Evolutionary conservation across 352 stramenopile species (phyloP).

Genomic region (Globisporangium recalcitrans): DNA sequence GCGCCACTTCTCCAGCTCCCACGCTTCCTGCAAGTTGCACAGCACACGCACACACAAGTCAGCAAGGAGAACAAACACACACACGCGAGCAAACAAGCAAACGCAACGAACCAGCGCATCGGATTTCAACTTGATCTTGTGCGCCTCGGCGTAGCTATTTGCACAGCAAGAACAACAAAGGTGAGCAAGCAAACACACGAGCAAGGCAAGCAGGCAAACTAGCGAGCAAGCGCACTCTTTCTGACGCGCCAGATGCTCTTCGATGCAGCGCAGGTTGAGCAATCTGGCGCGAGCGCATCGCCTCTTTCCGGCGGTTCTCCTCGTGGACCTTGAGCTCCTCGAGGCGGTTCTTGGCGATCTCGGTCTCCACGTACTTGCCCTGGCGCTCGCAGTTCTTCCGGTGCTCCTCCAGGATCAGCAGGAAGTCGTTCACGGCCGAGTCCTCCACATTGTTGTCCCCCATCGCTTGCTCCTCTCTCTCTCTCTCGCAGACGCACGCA

Average conservation of each 20-base stretch:
- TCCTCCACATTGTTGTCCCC: conserved; percentile 64
- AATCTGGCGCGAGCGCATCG: conserved; percentile 96
- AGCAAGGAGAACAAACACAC: not conserved
- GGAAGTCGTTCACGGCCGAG: conserved; percentile 81
- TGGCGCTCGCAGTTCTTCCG: conserved; percentile 96
- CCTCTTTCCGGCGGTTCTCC: conserved; percentile 92
- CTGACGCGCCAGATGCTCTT: conserved; percentile 89
- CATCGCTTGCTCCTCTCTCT: not conserved
- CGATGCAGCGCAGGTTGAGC: conserved; percentile 90
- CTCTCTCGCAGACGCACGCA: not conserved
- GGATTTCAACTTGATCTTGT: conserved; percentile 96
- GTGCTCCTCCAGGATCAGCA: conserved; percentile 92
- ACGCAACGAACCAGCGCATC: conserved; percentile 64
- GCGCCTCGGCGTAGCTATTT: conserved; percentile 88
- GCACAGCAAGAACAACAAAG: not conserved
- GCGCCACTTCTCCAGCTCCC: conserved; percentile 93
- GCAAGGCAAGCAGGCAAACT: not conserved
- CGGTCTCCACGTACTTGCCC: conserved; percentile 96
- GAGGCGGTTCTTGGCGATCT: conserved; percentile 95
- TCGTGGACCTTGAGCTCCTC: conserved; percentile 96
- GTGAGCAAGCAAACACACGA: not conserved
- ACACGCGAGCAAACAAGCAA: conserved; percentile 1
- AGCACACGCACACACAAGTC: not conserved
- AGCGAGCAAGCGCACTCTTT: conserved; percentile 54
- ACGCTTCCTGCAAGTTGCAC: conserved; percentile 60